Evolutionary conservation across 2,329 filamentous ascomycete genomes (phyloP).

Genomic region (Sphaerulina populicola): DNA sequence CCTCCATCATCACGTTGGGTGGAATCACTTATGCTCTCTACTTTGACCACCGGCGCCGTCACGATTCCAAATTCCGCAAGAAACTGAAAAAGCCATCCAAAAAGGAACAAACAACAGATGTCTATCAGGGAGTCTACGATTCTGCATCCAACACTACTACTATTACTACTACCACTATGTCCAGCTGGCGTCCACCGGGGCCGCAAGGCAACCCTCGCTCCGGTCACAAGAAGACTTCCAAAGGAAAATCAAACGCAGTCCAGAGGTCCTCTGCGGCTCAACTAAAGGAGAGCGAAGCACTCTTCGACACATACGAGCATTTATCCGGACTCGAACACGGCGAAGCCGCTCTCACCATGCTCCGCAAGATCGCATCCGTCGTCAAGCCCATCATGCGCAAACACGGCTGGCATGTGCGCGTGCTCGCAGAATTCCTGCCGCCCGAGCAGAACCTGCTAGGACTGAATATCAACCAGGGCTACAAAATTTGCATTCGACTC

Average conservation of each 20-base stretch:
- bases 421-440: constrained; percentile 80
- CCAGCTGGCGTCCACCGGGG: constrained; percentile 16
- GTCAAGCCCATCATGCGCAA: constrained; percentile 95
- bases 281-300: constrained; percentile 41
- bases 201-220: constrained; percentile 15
- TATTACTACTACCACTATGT: constrained; percentile 10
- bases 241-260: constrained; percentile 30
- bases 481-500: constrained; percentile 73
- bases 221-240: constrained; percentile 16
- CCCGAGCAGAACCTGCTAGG: constrained; percentile 64
- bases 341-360: constrained; percentile 46
- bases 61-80: constrained; percentile 55
- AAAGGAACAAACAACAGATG: constrained; percentile 58
- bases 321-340: constrained; percentile 39
- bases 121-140: constrained; percentile 26
- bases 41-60: constrained; percentile 58
- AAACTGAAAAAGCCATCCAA: constrained; percentile 65
- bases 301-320: constrained; percentile 46
- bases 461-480: constrained; percentile 67
- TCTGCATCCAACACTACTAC: not conserved
- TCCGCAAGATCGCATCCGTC: constrained; percentile 74
- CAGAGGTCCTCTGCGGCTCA: constrained; percentile 30
- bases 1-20: constrained; percentile 52
- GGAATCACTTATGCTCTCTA: constrained; percentile 57
- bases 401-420: constrained; percentile 67